Conservation (phyloP, 306 rosid species). For the Carpinus viminea region DNA sequence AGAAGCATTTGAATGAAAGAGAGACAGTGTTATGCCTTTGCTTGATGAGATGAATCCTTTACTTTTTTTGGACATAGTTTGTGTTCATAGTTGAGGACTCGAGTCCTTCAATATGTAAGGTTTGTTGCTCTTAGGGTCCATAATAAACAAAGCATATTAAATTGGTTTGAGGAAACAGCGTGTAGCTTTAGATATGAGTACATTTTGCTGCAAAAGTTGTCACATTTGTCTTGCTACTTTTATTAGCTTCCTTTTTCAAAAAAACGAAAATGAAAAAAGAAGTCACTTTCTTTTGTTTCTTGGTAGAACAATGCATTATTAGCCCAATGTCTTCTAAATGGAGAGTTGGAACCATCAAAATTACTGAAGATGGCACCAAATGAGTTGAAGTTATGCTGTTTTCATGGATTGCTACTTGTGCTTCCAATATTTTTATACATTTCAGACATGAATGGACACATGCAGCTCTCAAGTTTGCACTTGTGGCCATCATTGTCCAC, state of each 20-base stretch:
- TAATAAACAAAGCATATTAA: background rate
- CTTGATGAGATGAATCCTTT: background rate
- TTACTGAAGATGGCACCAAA: slow-evolving; percentile 82
- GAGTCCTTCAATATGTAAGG: background rate
- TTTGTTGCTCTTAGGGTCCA: background rate
- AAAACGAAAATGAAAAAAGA: too few relatives aligned
- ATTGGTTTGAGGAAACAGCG: background rate
- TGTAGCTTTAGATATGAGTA: background rate
- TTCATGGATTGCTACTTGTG: background rate
- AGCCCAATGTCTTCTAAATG: slow-evolving; percentile 70
- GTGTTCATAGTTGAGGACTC: background rate
- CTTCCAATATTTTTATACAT: background rate
- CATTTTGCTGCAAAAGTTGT: background rate
- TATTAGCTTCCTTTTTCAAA: background rate
- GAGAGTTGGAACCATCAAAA: slow-evolving; percentile 83
- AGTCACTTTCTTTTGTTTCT: slow-evolving; percentile 16
- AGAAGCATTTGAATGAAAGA: background rate
- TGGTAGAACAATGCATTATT: slow-evolving; percentile 61
- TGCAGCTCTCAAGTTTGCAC: slow-evolving; percentile 95
- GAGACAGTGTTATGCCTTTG: background rate
- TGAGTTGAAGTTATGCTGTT: slow-evolving; percentile 74
- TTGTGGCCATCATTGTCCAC: slow-evolving; percentile 76
- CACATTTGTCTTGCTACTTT: background rate
- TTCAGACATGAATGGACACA: slow-evolving; percentile 27
- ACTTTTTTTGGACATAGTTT: too few relatives aligned